A percentile compares a stretch with the other conserved stretches of the same genome.
phyloP scores from a whole-genome alignment of 306 rosid genomes.

The Ormosia semicastrata region DNA sequence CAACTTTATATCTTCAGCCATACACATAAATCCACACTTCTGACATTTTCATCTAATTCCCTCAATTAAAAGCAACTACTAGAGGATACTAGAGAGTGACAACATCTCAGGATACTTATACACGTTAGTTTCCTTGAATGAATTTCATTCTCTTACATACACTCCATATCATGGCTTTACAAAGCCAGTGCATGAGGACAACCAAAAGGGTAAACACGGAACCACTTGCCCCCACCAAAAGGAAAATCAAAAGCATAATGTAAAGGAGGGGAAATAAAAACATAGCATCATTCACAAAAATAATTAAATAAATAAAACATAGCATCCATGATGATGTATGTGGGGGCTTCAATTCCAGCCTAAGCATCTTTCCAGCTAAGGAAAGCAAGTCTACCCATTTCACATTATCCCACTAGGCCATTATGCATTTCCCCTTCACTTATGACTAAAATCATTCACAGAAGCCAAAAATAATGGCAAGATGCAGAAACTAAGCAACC shows the following conservation, averaged over 20 bases:
- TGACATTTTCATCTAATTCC: slow-evolving; percentile 15
- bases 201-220: slow-evolving; percentile 24
- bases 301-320: not conserved
- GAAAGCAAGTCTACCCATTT: slow-evolving; percentile 19
- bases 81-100: slow-evolving; percentile 17
- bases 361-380: slow-evolving; percentile 50
- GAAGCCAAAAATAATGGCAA: slow-evolving; percentile 10
- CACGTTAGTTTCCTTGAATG: not conserved
- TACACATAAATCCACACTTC: slow-evolving; percentile 26
- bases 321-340: slow-evolving; percentile 39
- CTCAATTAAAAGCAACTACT: not conserved
- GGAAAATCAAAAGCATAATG: slow-evolving; percentile 36
- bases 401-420: slow-evolving; percentile 16
- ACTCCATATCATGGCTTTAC: not conserved
- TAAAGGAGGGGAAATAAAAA: slow-evolving; percentile 24
- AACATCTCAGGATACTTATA: slow-evolving; percentile 10
- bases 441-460: slow-evolving; percentile 26
- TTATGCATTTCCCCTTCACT: slow-evolving; percentile 21
- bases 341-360: slow-evolving; percentile 38
- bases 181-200: slow-evolving; percentile 30
- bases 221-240: slow-evolving; percentile 39
- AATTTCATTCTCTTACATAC: not conserved
- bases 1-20: slow-evolving; percentile 34
- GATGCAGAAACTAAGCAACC: slow-evolving; percentile 12
- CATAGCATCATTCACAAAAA: not conserved